Evolutionary conservation across 345 rosid genomes (phyloP).

Genomic region (Populus ilicifolia): DNA sequence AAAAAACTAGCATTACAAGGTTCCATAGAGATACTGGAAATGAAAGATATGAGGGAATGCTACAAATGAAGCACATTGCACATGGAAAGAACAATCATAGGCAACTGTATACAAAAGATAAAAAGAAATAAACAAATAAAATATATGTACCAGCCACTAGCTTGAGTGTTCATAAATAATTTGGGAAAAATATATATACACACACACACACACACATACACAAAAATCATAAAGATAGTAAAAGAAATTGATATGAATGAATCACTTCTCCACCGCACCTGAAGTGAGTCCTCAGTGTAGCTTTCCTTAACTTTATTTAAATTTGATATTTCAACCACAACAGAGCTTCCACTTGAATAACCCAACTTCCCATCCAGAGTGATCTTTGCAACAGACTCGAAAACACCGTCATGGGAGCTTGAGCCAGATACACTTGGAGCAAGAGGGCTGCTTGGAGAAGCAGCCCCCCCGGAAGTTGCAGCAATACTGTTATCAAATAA

Average conservation of each 20-base stretch:
- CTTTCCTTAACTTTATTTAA: constrained; percentile 93
- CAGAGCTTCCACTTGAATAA: constrained; percentile 73
- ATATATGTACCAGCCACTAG: background rate
- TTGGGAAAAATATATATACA: background rate
- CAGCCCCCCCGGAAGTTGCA: constrained; percentile 71
- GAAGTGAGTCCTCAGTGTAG: constrained; percentile 91
- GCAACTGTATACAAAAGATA: background rate
- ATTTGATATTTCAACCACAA: constrained; percentile 90
- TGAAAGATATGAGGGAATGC: background rate
- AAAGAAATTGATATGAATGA: background rate
- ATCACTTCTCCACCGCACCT: constrained; percentile 42
- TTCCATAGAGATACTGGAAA: background rate
- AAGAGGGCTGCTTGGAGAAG: constrained; percentile 98
- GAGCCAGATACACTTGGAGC: constrained; percentile 83
- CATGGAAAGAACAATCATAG: background rate
- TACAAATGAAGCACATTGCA: background rate
- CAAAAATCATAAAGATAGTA: background rate
- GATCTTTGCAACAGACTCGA: constrained; percentile 79
- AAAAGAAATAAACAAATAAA: background rate
- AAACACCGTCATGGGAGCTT: constrained; percentile 71
- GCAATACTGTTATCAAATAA: constrained; percentile 82
- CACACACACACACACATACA: too few relatives aligned
- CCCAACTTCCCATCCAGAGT: constrained; percentile 84
- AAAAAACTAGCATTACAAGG: background rate
- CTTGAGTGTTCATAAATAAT: background rate